Base-by-base conservation (phyloP, 352 stramenopile genomes). In the Blastocystis sp. region DNA sequence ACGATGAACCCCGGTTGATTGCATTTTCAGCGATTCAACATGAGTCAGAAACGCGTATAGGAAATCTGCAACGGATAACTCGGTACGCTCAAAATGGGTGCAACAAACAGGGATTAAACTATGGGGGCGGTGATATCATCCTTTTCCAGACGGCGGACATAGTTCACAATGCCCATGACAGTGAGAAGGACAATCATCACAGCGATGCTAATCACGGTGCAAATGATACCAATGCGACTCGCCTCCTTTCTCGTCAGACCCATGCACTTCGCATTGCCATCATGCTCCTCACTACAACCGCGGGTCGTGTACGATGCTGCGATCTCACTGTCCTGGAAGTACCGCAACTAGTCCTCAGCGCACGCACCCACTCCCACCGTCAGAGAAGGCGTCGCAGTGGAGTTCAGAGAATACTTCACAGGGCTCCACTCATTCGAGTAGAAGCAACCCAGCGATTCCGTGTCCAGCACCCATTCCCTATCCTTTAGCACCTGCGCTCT, bases 291-390 rank as follows among this genome's bases (percentile, higher is more conserved):
- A 69, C 74, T 84, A 19, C 60, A 84, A 19, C 60, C 60, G n/a
- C 60, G 21, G 3, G 74, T 69, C 5, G 21, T 59, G 34, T 67
- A 84, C 3, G 74, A 84, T 10, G 74, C 52, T 21, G 48, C n/a
- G 2, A 67, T 84, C 11, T n/a, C 34, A 1, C 52, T 84, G 66
- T 84, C 74, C 74, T 84, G 45, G n/a, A 69, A 69, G 52, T 84
- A 84, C 2, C 74, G 69, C 2, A 84, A 53, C 66, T 76, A 56
- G 2, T 5, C 5, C 5, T 56, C 5, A 56, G 14, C 14, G 5
- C 5, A 0, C 48, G 14, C 48, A 56, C 5, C 5, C 14, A 14
- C 48, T 17, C 48, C 14, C 48, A 56, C 48, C 5, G 48, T 56
- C 5, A 56, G 48, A 7, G 48, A 56, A 2, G 28, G 28, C 4